A percentile compares a stretch with the other conserved stretches of the same genome.
phyloP scores from a whole-genome alignment of 495 filamentous ascomycete genomes.

The Xanthoparmelia taractica region DNA sequence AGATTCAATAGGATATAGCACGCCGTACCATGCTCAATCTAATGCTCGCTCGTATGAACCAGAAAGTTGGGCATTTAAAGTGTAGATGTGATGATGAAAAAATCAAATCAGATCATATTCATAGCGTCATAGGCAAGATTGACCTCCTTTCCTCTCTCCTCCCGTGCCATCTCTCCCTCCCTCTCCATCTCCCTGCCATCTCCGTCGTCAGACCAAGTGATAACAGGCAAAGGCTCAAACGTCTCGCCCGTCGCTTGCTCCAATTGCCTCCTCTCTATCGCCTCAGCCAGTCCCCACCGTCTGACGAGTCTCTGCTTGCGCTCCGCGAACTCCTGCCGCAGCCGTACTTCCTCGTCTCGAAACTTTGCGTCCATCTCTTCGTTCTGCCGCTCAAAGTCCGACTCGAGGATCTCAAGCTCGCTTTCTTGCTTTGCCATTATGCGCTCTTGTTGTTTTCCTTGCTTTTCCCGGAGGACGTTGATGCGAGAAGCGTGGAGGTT shows the following conservation, averaged over 20 bases:
- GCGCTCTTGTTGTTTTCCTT: constrained; percentile 61
- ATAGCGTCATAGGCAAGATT: constrained; percentile 12
- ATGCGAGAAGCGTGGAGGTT: constrained; percentile 63
- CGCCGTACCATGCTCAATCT: background rate
- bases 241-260: constrained; percentile 42
- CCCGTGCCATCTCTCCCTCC: background rate
- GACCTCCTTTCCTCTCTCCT: background rate
- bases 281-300: constrained; percentile 58
- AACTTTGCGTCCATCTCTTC: constrained; percentile 29
- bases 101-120: constrained; percentile 16
- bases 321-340: constrained; percentile 41
- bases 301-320: constrained; percentile 44
- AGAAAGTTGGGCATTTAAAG: background rate
- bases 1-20: background rate
- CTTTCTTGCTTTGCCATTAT: constrained; percentile 55
- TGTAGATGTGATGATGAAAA: background rate
- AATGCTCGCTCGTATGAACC: background rate
- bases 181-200: background rate
- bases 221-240: constrained; percentile 43
- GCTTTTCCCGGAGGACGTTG: constrained; percentile 72
- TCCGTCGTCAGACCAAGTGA: constrained; percentile 18
- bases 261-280: constrained; percentile 53
- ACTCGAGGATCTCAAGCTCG: constrained; percentile 52
- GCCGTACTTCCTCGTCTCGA: constrained; percentile 44
- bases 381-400: constrained; percentile 47